phyloP scores from a whole-genome alignment of 148 eudicot species.

The Oxyria digyna region DNA sequence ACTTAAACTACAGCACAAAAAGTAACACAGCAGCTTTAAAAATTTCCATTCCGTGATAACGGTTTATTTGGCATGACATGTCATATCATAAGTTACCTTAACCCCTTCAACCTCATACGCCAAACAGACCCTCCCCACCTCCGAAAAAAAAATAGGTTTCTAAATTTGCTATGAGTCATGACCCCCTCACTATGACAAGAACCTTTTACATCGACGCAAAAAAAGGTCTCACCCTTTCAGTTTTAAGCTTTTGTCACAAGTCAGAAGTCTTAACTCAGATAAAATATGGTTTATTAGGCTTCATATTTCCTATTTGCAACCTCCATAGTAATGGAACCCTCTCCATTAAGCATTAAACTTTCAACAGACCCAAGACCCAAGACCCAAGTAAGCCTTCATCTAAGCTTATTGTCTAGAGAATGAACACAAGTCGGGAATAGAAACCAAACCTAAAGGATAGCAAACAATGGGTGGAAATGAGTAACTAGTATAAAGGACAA shows the following conservation, averaged over 20 bases:
- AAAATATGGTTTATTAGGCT: background rate
- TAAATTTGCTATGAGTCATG: background rate
- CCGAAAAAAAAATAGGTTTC: no score
- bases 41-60: background rate
- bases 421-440: background rate
- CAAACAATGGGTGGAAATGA: background rate
- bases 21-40: background rate
- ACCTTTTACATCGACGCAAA: background rate
- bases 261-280: background rate
- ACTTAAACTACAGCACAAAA: background rate
- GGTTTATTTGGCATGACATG: no score
- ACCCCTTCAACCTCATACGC: no score
- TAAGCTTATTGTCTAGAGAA: background rate
- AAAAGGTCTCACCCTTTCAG: background rate
- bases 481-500: background rate
- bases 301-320: background rate
- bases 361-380: background rate
- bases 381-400: background rate
- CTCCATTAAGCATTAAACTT: background rate
- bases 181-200: background rate
- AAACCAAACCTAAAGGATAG: background rate
- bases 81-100: no score
- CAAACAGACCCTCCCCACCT: no score
- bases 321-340: background rate
- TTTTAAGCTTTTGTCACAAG: background rate